Percentiles rank a stretch among this genome's conserved stretches.
Evolutionary conservation across 257 asterid species (phyloP).

Genomic region (Lithospermum erythrorhizon): DNA sequence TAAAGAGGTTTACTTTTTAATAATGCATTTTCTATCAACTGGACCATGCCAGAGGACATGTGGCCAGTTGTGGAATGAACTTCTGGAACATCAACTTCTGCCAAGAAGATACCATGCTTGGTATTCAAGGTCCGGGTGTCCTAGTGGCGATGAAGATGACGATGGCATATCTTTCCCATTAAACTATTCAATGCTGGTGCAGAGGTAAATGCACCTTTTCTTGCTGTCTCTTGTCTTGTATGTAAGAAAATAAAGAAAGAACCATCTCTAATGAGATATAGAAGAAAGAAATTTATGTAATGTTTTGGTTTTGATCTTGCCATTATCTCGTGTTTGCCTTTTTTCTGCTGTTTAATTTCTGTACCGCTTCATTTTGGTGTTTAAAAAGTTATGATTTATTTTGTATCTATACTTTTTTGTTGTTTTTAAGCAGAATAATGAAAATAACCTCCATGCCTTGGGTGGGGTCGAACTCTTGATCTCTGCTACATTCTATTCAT

Average conservation of each 20-base stretch:
- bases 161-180: slow-evolving; percentile 85
- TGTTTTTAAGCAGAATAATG: no score
- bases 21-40: slow-evolving; percentile 94
- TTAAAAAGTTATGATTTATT: no score
- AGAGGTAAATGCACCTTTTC: slow-evolving; percentile 36
- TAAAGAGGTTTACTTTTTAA: slow-evolving; percentile 79
- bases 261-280: no score
- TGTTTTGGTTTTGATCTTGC: no score
- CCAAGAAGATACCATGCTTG: slow-evolving; percentile 99
- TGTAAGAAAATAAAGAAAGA: background rate
- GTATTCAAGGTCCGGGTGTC: slow-evolving; percentile 77
- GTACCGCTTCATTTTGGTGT: no score
- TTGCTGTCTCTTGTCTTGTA: background rate
- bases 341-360: no score
- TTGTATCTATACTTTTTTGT: no score
- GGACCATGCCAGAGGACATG: slow-evolving; percentile 92
- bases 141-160: slow-evolving; percentile 75
- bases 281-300: no score
- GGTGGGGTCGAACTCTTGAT: background rate
- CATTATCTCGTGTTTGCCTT: no score
- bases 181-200: slow-evolving; percentile 64
- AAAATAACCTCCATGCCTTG: no score
- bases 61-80: slow-evolving; percentile 96
- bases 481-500: slow-evolving; percentile 7
- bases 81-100: slow-evolving; percentile 87